Percentiles rank a stretch among this genome's conserved stretches.
Conservation (phyloP, 805 yeast species). For the Lipomyces anomalus region DNA sequence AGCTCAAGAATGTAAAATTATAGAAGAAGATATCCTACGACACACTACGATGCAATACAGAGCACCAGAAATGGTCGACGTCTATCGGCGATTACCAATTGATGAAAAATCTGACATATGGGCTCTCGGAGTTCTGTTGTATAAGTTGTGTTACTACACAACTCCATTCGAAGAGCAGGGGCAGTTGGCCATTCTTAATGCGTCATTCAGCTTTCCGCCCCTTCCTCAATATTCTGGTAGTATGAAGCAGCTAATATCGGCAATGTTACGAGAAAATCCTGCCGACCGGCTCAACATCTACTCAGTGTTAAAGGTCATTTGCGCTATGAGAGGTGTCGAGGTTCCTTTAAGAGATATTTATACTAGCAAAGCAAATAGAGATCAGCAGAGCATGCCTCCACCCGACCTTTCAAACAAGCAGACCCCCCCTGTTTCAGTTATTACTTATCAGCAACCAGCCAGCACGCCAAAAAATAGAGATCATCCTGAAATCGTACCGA, state of each 20-base stretch:
- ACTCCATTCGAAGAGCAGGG: slow-evolving; percentile 88
- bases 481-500: slow-evolving; percentile 22
- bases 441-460: slow-evolving; percentile 8
- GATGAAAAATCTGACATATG: slow-evolving; percentile 92
- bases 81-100: slow-evolving; percentile 73
- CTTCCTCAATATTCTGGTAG: slow-evolving; percentile 64
- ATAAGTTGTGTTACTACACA: slow-evolving; percentile 83
- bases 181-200: slow-evolving; percentile 80
- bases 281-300: slow-evolving; percentile 76
- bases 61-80: slow-evolving; percentile 93
- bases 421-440: no score
- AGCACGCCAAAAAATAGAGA: no score
- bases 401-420: no score
- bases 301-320: slow-evolving; percentile 64
- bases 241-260: slow-evolving; percentile 66
- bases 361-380: slow-evolving; percentile 4
- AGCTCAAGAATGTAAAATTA: slow-evolving; percentile 62
- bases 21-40: slow-evolving; percentile 76
- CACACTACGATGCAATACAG: slow-evolving; percentile 96
- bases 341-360: slow-evolving; percentile 38
- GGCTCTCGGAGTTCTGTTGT: slow-evolving; percentile 92
- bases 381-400: slow-evolving; percentile 15
- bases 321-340: slow-evolving; percentile 52
- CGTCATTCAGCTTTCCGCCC: slow-evolving; percentile 70
- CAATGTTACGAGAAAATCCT: slow-evolving; percentile 80